Evolutionary conservation across 1,284 basidiomycete genomes (phyloP).

Genomic region (Apiotrichum montevideense): DNA sequence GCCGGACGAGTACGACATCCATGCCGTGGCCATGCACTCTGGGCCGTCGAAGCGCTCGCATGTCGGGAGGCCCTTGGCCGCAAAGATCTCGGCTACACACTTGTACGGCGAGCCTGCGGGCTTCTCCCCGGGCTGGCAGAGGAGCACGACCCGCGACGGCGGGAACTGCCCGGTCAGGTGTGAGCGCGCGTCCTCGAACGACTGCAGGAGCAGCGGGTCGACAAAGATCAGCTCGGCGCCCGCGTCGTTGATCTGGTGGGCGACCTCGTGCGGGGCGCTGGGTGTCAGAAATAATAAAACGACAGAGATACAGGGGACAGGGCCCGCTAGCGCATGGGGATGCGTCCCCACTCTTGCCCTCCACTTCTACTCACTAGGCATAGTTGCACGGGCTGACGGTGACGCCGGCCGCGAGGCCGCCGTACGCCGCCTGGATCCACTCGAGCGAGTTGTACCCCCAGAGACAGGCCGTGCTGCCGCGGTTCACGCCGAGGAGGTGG

Average conservation of each 20-base stretch:
- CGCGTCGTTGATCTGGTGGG: constrained; percentile 51
- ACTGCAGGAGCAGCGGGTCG: constrained; percentile 52
- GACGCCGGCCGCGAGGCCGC: constrained; percentile 44
- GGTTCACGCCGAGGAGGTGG: constrained; percentile 24
- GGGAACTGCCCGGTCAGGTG: constrained; percentile 12
- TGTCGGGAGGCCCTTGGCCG: neutral
- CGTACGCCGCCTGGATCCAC: constrained; percentile 59
- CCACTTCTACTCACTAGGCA: constrained; percentile 27
- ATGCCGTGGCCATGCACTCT: constrained; percentile 4
- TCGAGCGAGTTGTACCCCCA: constrained; percentile 54
- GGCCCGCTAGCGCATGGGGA: neutral
- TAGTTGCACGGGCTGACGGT: constrained; percentile 38
- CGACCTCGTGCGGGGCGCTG: constrained; percentile 33
- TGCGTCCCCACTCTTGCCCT: no score
- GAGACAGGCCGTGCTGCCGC: constrained; percentile 35
- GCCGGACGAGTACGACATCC: constrained; percentile 61
- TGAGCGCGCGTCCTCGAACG: constrained; percentile 25
- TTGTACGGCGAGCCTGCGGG: constrained; percentile 6
- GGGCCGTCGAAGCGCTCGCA: constrained; percentile 13
- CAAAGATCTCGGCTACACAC: constrained; percentile 5
- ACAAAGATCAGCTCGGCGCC: constrained; percentile 55
- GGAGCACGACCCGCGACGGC: constrained; percentile 26
- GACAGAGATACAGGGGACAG: no score
- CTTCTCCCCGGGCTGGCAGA: constrained; percentile 8
- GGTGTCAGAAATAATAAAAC: neutral